Percentiles rank a stretch among this genome's conserved stretches.
Evolutionary conservation across 2,329 filamentous ascomycete species (phyloP).

Genomic region (Diaporthe nobilis): DNA sequence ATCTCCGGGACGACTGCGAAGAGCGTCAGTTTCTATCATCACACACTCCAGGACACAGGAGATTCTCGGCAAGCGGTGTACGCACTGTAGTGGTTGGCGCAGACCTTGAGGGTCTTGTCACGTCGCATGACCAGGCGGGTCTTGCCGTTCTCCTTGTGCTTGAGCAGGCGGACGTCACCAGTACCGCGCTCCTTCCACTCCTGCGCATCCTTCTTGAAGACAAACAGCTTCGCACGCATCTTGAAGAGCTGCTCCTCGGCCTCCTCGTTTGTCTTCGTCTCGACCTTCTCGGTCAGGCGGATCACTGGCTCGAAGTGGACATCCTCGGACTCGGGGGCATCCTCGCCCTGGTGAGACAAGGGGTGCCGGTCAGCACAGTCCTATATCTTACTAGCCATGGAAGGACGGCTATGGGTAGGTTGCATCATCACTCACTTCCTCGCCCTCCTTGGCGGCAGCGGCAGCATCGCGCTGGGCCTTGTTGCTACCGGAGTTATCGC

Average conservation of each 20-base stretch:
- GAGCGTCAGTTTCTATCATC: conserved; percentile 34
- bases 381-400: neutral
- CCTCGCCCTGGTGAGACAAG: conserved; percentile 73
- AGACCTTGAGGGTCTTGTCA: conserved; percentile 99
- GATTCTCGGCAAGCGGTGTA: conserved; percentile 43
- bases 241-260: conserved; percentile 98
- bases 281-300: conserved; percentile 95
- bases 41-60: no score
- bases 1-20: conserved; percentile 91
- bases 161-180: conserved; percentile 94
- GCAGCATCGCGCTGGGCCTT: conserved; percentile 81
- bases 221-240: conserved; percentile 99
- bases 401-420: neutral
- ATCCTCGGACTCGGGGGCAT: conserved; percentile 88
- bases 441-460: conserved; percentile 68
- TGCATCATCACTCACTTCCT: conserved; percentile 62
- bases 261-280: conserved; percentile 98
- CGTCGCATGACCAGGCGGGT: conserved; percentile 97
- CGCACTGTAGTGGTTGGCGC: conserved; percentile 99
- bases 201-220: conserved; percentile 90
- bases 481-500: conserved; percentile 90
- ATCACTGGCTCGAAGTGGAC: conserved; percentile 98
- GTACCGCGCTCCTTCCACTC: conserved; percentile 99
- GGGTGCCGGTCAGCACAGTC: conserved; percentile 32
- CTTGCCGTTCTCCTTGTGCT: conserved; percentile 99